Base-by-base conservation (phyloP, 2,329 filamentous ascomycete genomes). In the Juglanconis sp. region DNA sequence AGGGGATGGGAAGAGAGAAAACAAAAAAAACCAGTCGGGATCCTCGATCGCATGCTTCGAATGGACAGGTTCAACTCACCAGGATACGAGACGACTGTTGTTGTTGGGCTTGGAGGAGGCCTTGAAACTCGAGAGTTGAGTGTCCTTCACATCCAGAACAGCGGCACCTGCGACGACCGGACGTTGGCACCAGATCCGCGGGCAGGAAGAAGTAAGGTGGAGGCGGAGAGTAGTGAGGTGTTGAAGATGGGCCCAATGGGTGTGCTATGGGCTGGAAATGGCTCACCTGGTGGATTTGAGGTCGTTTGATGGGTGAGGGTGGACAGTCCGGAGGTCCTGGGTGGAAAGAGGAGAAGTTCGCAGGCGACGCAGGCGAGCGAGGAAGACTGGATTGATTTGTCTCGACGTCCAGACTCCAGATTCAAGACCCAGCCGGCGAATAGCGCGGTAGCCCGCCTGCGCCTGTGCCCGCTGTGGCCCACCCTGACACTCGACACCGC, bases 31-130 rank as follows among this genome's bases (percentile, higher is more conserved):
- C 24, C 24, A 24, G 36, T 55, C 54, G 34, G 13, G 24, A 67
- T 44, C 47, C 60, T 67, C 66, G 73, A 76, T 78, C 76, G 75
- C 76, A 70, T 72, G 64, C 57, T 65, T 62, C 61, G 61, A 61
- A 52, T 65, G 69, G 65, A 62, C 65, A 65, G 65, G 60, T 65
- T 66, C 63, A 64, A 74, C 76, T 74, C 71, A 79, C 76, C 66
- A 68, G 64, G 68, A 66, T 63, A 66, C 62, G 65, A 61, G 64
- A 66, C 62, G 59, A 70, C 71, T 68, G 71, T 67, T 67, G 70
- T 68, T 71, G 72, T 65, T 65, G 69, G 61, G 70, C 63, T 57
- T 57, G 42, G 57, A 63, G 62, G 65, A 61, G 24, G 64, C 64
- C 62, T 68, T 69, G 64, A 64, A 68, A 65, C 64, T 66, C 61